phyloP scores from a whole-genome alignment of 2,329 filamentous ascomycete species.

The Mycosphaerella sp. region DNA sequence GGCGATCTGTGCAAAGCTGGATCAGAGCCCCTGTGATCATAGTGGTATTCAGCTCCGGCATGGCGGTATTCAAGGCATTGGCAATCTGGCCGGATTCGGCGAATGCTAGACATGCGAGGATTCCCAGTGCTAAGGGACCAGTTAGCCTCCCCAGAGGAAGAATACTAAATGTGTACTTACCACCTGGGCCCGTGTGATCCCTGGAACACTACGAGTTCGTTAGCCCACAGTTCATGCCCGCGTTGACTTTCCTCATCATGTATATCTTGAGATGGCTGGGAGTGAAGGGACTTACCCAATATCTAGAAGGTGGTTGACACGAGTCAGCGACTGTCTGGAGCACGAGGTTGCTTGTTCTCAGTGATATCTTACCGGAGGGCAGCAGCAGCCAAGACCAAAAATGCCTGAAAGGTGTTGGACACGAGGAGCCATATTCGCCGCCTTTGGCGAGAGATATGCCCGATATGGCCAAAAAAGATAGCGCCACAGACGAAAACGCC shows the following conservation, averaged over 20 bases:
- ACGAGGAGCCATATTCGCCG: slow-evolving; percentile 27
- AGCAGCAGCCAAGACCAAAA: slow-evolving; percentile 24
- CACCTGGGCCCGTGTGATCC: not conserved
- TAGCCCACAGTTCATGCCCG: slow-evolving; percentile 1
- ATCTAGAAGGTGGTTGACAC: too few relatives aligned
- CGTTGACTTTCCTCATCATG: too few relatives aligned
- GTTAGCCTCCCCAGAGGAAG: not conserved
- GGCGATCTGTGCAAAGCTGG: slow-evolving; percentile 24
- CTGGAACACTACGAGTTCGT: not conserved
- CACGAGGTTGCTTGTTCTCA: too few relatives aligned
- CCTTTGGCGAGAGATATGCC: slow-evolving; percentile 22
- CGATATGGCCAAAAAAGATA: slow-evolving; percentile 26
- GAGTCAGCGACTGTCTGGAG: too few relatives aligned
- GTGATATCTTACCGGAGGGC: slow-evolving; percentile 19
- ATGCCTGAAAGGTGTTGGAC: slow-evolving; percentile 22
- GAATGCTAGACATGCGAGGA: slow-evolving; percentile 22
- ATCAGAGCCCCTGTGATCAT: slow-evolving; percentile 31
- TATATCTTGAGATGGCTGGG: too few relatives aligned
- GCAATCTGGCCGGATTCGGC: slow-evolving; percentile 26
- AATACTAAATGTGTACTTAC: not conserved
- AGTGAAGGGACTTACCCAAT: too few relatives aligned
- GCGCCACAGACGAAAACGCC: slow-evolving; percentile 25
- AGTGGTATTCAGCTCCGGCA: slow-evolving; percentile 31
- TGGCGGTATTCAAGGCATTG: slow-evolving; percentile 23
- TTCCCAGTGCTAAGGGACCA: slow-evolving; percentile 17